phyloP scores from a whole-genome alignment of 1,284 basidiomycete species.

The Porodaedalea pini region DNA sequence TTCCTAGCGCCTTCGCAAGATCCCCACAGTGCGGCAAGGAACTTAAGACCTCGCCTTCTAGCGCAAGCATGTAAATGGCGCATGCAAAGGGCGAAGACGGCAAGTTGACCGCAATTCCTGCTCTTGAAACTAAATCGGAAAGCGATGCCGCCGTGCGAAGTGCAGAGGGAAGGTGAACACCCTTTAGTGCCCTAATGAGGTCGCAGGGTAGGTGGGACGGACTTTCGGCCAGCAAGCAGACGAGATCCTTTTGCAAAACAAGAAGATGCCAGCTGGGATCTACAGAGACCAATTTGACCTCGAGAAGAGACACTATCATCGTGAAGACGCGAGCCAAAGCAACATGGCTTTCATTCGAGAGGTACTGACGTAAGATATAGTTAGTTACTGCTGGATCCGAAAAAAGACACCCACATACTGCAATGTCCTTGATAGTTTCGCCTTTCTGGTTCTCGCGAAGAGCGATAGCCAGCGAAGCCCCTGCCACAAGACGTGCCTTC shows the following conservation, averaged over 20 bases:
- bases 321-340: constrained; percentile 54
- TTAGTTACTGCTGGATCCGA: constrained; percentile 18
- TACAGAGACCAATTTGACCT: constrained; percentile 43
- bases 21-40: constrained; percentile 51
- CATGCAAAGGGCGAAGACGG: constrained; percentile 55
- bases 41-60: constrained; percentile 61
- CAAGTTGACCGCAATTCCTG: constrained; percentile 36
- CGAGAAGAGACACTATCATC: constrained; percentile 45
- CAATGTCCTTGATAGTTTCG: constrained; percentile 63
- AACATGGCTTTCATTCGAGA: constrained; percentile 51
- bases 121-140: constrained; percentile 46
- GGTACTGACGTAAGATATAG: constrained; percentile 32
- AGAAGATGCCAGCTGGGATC: constrained; percentile 42
- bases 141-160: constrained; percentile 55
- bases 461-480: constrained; percentile 61
- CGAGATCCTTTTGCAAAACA: constrained; percentile 46
- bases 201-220: constrained; percentile 30
- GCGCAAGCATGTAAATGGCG: constrained; percentile 64
- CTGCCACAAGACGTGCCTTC: constrained; percentile 61
- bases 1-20: constrained; percentile 53
- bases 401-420: constrained; percentile 37
- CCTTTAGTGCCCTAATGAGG: constrained; percentile 25
- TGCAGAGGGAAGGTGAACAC: constrained; percentile 39
- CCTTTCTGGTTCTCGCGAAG: constrained; percentile 63
- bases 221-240: constrained; percentile 30